Evolutionary conservation across 164 flowering plant genomes (phyloP), one percentile per base, ranked within the genome.

Genomic region (Akebia trifoliata): DNA sequence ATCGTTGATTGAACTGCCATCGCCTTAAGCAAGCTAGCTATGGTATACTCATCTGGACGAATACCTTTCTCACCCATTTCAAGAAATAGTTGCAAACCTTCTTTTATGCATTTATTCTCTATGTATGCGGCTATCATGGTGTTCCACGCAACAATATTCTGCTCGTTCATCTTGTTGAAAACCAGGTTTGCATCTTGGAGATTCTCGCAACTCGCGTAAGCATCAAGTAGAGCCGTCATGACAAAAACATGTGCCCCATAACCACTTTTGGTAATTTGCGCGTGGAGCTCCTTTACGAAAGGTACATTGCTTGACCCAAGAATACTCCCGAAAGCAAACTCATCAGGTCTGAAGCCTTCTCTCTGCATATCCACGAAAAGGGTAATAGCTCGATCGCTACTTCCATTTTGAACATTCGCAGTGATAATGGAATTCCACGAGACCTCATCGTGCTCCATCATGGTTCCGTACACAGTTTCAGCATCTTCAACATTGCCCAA

Each of bases 341-440:
- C 64, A 39, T 60, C 14, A 2, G 60, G 60, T 8, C 22, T 47
- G 8, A 48, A 54, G 18, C 70, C 60, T 54, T 47, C 34, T 15
- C 29, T 4, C n/a, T 39, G 59, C 69, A 60, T 66, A 38, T 44
- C 56, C 2, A 18, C 51, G 34, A 59, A 60, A 47, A 47, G 18
- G 2, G 6, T 2, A 29, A 60, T 4, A 42, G 70, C 56, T 24
- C 38, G 42, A 20, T 54, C 10, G 30, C 56, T 31, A 30, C 37
- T 54, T 39, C 64, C 64, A 31, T 59, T 54, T 60, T 54, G 50
- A 47, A 50, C 69, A 60, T 66, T 25, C 15, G 65, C 64, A 36
- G 64, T 15, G 21, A 65, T 53, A 26, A 65, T 54, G 4, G 62
- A 50, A 57, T 64, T 64, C 62, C 60, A 56, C 2, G 66, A 46